Base-by-base conservation (phyloP, 2,329 filamentous ascomycete species). In the Pleoardoris graminearum region DNA sequence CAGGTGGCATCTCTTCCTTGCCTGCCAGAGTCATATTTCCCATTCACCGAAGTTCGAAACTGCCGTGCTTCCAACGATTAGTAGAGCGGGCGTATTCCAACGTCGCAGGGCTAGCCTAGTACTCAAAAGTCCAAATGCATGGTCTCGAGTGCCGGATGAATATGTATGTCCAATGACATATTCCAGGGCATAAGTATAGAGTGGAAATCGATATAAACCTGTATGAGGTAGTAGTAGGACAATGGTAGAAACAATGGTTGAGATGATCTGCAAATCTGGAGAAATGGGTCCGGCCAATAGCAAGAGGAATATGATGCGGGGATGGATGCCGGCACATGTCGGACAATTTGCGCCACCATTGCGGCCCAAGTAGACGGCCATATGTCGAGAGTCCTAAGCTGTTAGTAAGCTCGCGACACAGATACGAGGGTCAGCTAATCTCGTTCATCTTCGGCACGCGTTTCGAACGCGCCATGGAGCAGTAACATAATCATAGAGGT, bases 231-330 rank as follows among this genome's bases (percentile, higher is more conserved):
- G 8, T 14, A 38, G 10, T 37, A 8, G 22, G 43, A 47, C 32
- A 25, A 47, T 37, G 16, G 4, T 11, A 12, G 21, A 19, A n/a
- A 19, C 8, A 7, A 16, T 37, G 33, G 23, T 36, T 38, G 16
- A 47, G 33, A 29, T 30, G 22, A 30, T 46, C 37, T 37, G 32
- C 22, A n/a, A 38, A 47, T 47, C 43, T 47, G 33, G 44, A 10
- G 33, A 29, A 29, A 7, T 29, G n/a, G 8, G 16, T n/a, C 16
- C 7, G 23, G 16, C 44, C 44, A 47, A 47, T 47, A 21, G 25
- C 17, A 21, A 11, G 14, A 21, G 8, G 14, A 23, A 22, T 37
- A 21, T n/a, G 33, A 29, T n/a, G 44, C 33, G 16, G 44, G 44
- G 44, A 11, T 22, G 44, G 19, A 22, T 47, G 33, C 23, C 44